Evolutionary conservation across 2,329 filamentous ascomycete genomes (phyloP).

Genomic region (Colletotrichum eremochloae): DNA sequence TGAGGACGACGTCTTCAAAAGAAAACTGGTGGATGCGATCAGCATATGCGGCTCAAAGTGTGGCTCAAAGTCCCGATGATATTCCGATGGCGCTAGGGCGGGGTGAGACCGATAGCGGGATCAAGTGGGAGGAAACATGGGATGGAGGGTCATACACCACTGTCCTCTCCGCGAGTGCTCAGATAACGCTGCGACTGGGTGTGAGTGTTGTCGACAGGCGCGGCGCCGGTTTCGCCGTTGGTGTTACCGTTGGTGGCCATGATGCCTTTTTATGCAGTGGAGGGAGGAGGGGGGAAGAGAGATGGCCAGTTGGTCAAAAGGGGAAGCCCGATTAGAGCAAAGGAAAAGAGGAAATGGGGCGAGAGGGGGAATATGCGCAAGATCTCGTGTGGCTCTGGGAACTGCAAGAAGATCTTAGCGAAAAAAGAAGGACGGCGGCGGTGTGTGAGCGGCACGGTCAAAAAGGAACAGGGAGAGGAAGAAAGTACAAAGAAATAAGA

Average conservation of each 20-base stretch:
- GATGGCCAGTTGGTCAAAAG: neutral
- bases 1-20: conserved; percentile 91
- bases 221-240: conserved; percentile 46
- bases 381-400: conserved; percentile 21
- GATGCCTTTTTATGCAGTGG: conserved; percentile 38
- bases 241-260: conserved; percentile 59
- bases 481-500: conserved; percentile 6
- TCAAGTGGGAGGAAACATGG: neutral
- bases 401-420: conserved; percentile 22
- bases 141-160: conserved; percentile 55
- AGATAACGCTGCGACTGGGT: conserved; percentile 64
- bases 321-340: conserved; percentile 22
- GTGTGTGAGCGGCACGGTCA: conserved; percentile 19
- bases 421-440: conserved; percentile 17
- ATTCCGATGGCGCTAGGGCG: neutral
- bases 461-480: conserved; percentile 7
- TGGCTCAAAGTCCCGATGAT: neutral
- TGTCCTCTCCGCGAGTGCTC: conserved; percentile 65
- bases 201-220: conserved; percentile 52
- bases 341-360: neutral
- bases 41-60: conserved; percentile 17
- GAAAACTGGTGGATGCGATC: conserved; percentile 70
- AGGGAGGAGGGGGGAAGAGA: neutral
- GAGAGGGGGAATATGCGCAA: conserved; percentile 4
- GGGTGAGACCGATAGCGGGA: conserved; percentile 14